phyloP scores from a whole-genome alignment of 768 basidiomycete genomes.

The Strobilomyces dryophilus region DNA sequence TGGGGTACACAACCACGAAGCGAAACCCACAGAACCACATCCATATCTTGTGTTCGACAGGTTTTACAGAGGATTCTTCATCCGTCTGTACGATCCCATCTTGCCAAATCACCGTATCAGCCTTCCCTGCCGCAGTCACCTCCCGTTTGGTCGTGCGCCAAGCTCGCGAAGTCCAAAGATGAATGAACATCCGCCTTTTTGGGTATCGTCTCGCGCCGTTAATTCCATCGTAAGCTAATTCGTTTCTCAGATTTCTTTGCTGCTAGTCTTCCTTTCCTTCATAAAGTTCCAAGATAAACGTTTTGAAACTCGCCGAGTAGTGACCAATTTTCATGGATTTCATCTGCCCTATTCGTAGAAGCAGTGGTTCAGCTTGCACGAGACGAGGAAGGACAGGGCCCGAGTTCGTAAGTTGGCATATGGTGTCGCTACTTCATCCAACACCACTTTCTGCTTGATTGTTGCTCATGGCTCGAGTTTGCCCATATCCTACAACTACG shows the following conservation, averaged over 20 bases:
- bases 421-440: too few relatives aligned
- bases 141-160: conserved; percentile 17
- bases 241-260: neutral
- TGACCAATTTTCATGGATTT: too few relatives aligned
- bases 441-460: too few relatives aligned
- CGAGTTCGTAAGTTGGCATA: too few relatives aligned
- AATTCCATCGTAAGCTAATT: neutral
- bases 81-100: neutral
- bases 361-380: too few relatives aligned
- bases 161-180: conserved; percentile 13
- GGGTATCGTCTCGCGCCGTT: neutral
- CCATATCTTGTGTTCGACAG: neutral
- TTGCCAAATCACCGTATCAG: neutral
- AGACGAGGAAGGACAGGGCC: too few relatives aligned
- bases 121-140: neutral
- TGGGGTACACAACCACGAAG: neutral
- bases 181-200: neutral
- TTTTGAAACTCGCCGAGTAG: too few relatives aligned
- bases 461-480: too few relatives aligned
- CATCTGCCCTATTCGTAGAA: too few relatives aligned
- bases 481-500: too few relatives aligned
- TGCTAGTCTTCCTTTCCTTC: neutral
- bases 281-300: too few relatives aligned
- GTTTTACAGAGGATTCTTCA: neutral
- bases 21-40: neutral